A percentile compares a stretch with the other conserved stretches of the same genome.
Conservation (phyloP, 208 protist genomes). For the Leishmania gerbilli region DNA sequence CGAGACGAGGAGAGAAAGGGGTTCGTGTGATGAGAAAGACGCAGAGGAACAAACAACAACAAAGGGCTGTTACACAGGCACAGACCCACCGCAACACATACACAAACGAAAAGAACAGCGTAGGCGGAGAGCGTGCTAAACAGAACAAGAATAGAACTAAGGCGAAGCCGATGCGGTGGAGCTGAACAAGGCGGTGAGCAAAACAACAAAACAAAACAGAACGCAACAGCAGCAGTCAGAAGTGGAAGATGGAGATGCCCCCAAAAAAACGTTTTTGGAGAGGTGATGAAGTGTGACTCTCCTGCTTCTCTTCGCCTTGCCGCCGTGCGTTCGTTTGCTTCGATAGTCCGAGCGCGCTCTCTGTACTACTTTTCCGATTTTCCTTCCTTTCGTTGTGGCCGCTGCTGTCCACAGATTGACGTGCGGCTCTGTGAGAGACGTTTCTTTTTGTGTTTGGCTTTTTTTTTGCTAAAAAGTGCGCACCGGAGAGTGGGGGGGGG, state of each 20-base stretch:
- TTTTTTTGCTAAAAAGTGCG: background rate
- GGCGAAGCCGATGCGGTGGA: too few relatives aligned
- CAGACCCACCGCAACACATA: background rate
- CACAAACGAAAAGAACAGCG: background rate
- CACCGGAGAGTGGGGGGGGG: too few relatives aligned
- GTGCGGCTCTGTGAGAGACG: background rate
- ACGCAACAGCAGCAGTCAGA: background rate
- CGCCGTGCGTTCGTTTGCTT: background rate
- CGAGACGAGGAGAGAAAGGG: background rate
- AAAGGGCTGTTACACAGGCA: background rate
- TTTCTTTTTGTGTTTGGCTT: too few relatives aligned
- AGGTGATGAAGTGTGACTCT: background rate
- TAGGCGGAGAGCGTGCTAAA: background rate
- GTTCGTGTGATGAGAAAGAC: background rate
- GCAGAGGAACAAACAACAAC: background rate
- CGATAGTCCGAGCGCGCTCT: background rate
- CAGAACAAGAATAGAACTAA: background rate
- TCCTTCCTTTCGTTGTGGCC: background rate
- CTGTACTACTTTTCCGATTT: background rate
- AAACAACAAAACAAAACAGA: background rate
- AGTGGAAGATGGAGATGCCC: background rate
- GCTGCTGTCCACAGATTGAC: background rate
- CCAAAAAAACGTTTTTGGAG: background rate
- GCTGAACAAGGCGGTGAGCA: too few relatives aligned
- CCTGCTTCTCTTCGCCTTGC: background rate